Evolutionary conservation across 768 basidiomycete genomes (phyloP), one percentile per base, ranked within the genome.

Genomic region (Multifurca ochricompacta): DNA sequence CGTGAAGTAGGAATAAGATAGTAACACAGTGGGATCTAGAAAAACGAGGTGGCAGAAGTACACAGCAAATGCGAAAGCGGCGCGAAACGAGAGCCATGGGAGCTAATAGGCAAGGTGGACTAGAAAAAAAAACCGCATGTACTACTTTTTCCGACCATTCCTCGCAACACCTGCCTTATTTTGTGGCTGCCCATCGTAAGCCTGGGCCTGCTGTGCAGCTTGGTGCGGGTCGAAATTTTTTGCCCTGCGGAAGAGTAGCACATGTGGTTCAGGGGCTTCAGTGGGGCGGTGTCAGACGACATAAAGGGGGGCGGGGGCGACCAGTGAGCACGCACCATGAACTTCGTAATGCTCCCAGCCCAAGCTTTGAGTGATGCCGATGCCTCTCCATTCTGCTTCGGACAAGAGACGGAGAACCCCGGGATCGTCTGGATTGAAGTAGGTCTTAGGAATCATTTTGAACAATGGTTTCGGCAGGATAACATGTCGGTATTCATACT

Each of bases 321-420:
- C 48, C 46, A 13, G 40, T 16, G 14, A n/a, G 34, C n/a, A n/a
- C 59, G 30, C 59, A 86, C 92, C 89, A 64, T 97, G 94, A n/a
- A 94, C 89, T 74, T 94, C 93, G 64, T 94, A 97, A 64, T 96
- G 93, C 65, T 91, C 88, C 93, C 94, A 98, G 3, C 94, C 94
- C 21, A 95, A 74, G 69, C 90, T 93, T 71, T 99, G 95, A 37
- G 87, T 88, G 59, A 97, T 95, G 8, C 95, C 95, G 52, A 99
- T 91, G 0, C 89, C 88, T 67, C 95, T 79, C 95, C 95, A 99
- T 70, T 99, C 96, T 39, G 77, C 71, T 66, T 99, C 95, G 3
- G 79, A 68, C 53, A 98, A 73, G 37, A 97, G 79, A 3, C 93
- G 81, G 50, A 98, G 76, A 4, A 85, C 80, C 5, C 90, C 89